Conservation (phyloP, 257 asterid species). For the Datura wrightii region DNA sequence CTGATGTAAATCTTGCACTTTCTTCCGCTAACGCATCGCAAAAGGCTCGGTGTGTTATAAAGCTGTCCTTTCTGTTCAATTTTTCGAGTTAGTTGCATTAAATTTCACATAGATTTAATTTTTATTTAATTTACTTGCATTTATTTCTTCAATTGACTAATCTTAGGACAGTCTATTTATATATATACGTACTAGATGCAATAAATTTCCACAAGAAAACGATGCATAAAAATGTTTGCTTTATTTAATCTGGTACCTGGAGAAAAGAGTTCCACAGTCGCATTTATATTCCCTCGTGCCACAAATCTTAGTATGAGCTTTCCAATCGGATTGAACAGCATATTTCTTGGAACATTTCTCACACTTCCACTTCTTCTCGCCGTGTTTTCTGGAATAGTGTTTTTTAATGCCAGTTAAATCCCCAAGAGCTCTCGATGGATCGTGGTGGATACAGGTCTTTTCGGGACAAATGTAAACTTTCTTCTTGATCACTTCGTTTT, state of each 20-base stretch:
- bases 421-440: constrained; percentile 37
- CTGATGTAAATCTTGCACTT: constrained; percentile 30
- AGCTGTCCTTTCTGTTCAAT: constrained; percentile 39
- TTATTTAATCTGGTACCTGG: constrained; percentile 28
- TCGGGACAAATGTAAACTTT: constrained; percentile 41
- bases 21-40: constrained; percentile 42
- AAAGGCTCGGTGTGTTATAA: constrained; percentile 40
- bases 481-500: constrained; percentile 31
- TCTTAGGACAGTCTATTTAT: not conserved
- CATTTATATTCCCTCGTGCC: constrained; percentile 42
- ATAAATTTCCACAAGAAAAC: constrained; percentile 14
- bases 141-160: not conserved
- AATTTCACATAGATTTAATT: constrained; percentile 18
- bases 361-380: constrained; percentile 43
- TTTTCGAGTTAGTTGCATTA: constrained; percentile 2
- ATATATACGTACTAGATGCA: not conserved
- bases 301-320: constrained; percentile 41
- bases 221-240: not conserved
- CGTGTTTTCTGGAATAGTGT: constrained; percentile 35
- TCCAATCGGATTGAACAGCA: constrained; percentile 39
- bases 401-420: constrained; percentile 41
- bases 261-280: constrained; percentile 44
- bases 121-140: not conserved
- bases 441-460: constrained; percentile 39
- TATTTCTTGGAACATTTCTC: constrained; percentile 37